Evolutionary conservation across 1,284 basidiomycete species (phyloP).

Genomic region (Ustilago trichophora): DNA sequence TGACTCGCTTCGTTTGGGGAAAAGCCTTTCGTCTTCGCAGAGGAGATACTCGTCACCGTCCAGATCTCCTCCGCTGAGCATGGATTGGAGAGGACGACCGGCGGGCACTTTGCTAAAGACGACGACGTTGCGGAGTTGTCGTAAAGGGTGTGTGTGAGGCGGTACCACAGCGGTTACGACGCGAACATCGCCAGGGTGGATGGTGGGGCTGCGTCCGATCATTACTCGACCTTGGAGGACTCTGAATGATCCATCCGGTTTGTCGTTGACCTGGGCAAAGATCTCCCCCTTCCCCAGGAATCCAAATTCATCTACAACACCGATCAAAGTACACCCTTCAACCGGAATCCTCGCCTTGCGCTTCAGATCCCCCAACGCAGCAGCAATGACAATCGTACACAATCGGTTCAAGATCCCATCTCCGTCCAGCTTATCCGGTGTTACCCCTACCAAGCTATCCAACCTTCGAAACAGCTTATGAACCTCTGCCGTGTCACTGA

Average conservation of each 20-base stretch:
- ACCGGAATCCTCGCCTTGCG: slow-evolving; percentile 34
- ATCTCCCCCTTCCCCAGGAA: slow-evolving; percentile 32
- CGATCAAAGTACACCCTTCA: slow-evolving; percentile 22
- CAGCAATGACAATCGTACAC: slow-evolving; percentile 26
- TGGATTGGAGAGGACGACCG: slow-evolving; percentile 33
- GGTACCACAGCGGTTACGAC: slow-evolving; percentile 30
- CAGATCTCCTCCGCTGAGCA: slow-evolving; percentile 43
- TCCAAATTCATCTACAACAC: slow-evolving; percentile 40
- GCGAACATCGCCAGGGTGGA: slow-evolving; percentile 47
- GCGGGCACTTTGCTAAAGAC: slow-evolving; percentile 31
- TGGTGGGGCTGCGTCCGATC: slow-evolving; percentile 42
- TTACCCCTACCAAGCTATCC: slow-evolving; percentile 6
- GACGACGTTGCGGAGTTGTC: slow-evolving; percentile 37
- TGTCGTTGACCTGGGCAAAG: slow-evolving; percentile 29
- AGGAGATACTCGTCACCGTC: slow-evolving; percentile 67
- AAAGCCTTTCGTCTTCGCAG: slow-evolving; percentile 69
- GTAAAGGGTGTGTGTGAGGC: slow-evolving; percentile 30
- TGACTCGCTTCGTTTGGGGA: slow-evolving; percentile 68
- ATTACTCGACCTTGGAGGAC: slow-evolving; percentile 38
- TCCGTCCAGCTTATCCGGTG: slow-evolving; percentile 11
- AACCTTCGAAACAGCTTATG: slow-evolving; percentile 17
- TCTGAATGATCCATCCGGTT: slow-evolving; percentile 1
- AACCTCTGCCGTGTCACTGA: slow-evolving; percentile 26
- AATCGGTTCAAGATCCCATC: slow-evolving; percentile 26
- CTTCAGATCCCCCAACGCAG: slow-evolving; percentile 32